phyloP scores from a whole-genome alignment of 108 stramenopile species.

The Skeletonema grethae region DNA sequence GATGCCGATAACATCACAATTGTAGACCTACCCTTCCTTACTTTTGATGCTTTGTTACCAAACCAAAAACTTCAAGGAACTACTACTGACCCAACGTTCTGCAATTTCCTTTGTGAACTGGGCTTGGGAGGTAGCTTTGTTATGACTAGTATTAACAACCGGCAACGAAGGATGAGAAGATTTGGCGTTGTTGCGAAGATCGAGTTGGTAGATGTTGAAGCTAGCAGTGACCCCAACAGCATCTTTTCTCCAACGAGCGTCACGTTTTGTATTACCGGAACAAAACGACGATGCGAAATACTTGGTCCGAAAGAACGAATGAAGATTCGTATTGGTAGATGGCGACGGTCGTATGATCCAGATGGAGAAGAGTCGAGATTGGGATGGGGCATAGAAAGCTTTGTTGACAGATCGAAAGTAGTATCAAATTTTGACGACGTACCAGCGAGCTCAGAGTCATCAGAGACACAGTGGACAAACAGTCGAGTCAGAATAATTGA shows the following conservation, averaged over 20 bases:
- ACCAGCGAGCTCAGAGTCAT: not conserved
- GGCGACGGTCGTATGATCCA: conserved; percentile 67
- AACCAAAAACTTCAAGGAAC: conserved; percentile 54
- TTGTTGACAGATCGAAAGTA: conserved; percentile 38
- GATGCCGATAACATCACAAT: conserved; percentile 1
- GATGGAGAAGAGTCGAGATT: conserved; percentile 66
- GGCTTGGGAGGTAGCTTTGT: conserved; percentile 68
- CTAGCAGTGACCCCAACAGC: conserved; percentile 13
- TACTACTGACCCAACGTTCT: conserved; percentile 67
- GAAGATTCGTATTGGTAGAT: conserved; percentile 59
- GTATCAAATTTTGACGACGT: not conserved
- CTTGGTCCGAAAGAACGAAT: conserved; percentile 27
- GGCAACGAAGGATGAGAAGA: conserved; percentile 49
- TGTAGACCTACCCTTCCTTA: conserved; percentile 52
- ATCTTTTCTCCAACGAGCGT: conserved; percentile 60
- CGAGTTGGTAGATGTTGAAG: conserved; percentile 52
- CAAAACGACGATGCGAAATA: conserved; percentile 26
- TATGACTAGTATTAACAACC: conserved; percentile 55
- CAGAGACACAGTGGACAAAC: conserved; percentile 13
- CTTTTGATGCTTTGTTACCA: conserved; percentile 62
- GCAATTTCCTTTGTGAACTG: conserved; percentile 39
- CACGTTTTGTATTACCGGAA: conserved; percentile 57
- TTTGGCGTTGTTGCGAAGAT: conserved; percentile 54
- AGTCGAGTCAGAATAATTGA: conserved; percentile 23
- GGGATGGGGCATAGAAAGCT: conserved; percentile 68